Conservation (phyloP, 2,329 filamentous ascomycete species). For the Penicillium freii region DNA sequence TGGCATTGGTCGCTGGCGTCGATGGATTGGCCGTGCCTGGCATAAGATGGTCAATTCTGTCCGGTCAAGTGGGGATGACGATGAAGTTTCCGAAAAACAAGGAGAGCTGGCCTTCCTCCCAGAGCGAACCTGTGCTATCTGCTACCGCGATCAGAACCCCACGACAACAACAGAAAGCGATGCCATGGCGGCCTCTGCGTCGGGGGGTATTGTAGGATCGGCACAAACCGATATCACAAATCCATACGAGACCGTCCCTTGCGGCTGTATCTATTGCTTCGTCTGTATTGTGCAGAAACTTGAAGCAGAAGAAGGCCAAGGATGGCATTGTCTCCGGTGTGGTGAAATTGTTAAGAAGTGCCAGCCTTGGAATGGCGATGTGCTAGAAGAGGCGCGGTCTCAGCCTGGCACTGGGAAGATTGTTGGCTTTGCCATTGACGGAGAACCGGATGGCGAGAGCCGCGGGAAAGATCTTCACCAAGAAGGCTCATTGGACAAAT, state of each 20-base stretch:
- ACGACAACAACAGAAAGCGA: slow-evolving; percentile 69
- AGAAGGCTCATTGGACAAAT: slow-evolving; percentile 9
- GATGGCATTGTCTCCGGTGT: slow-evolving; percentile 87
- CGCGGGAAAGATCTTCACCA: slow-evolving; percentile 10
- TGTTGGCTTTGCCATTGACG: slow-evolving; percentile 43
- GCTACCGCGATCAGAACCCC: slow-evolving; percentile 89
- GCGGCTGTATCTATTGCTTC: slow-evolving; percentile 92
- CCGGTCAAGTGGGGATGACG: slow-evolving; percentile 47
- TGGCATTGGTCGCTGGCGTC: slow-evolving; percentile 86
- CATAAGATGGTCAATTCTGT: slow-evolving; percentile 70
- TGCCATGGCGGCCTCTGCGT: slow-evolving; percentile 64
- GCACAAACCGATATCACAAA: slow-evolving; percentile 94
- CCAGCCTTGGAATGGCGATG: slow-evolving; percentile 87
- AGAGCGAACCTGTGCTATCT: slow-evolving; percentile 93
- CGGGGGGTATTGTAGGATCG: slow-evolving; percentile 78
- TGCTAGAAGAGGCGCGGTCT: slow-evolving; percentile 54
- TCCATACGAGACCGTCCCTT: slow-evolving; percentile 86
- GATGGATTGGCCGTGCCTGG: slow-evolving; percentile 87
- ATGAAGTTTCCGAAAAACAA: slow-evolving; percentile 51
- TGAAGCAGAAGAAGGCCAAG: slow-evolving; percentile 89
- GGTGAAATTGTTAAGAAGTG: slow-evolving; percentile 81
- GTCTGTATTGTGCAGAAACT: slow-evolving; percentile 88
- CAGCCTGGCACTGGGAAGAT: slow-evolving; percentile 39
- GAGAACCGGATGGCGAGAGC: slow-evolving; percentile 17
- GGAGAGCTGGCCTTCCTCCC: slow-evolving; percentile 84